Evolutionary conservation across 257 asterid genomes (phyloP).

Genomic region (Fraxinus americana): DNA sequence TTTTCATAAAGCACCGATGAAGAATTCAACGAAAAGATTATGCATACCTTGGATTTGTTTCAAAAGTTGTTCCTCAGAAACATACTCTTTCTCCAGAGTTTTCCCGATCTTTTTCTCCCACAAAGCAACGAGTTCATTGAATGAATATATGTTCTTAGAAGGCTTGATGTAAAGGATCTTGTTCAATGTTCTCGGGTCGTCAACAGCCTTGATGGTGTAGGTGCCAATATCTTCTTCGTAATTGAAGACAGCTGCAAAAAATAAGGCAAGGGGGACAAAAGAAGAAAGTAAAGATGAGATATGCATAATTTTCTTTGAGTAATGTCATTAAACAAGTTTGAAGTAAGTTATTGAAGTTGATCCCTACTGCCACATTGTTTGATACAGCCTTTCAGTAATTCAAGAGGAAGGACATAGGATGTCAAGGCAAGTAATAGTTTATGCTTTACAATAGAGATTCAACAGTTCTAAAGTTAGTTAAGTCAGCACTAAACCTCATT

Average conservation of each 20-base stretch:
- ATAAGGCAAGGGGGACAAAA: background rate
- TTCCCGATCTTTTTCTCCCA: constrained; percentile 86
- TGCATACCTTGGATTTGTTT: constrained; percentile 51
- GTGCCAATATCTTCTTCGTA: constrained; percentile 61
- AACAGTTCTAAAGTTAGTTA: background rate
- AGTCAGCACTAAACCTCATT: no score
- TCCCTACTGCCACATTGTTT: background rate
- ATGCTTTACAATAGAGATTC: background rate
- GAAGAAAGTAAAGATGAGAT: no score
- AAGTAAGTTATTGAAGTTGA: background rate
- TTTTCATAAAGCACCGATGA: background rate
- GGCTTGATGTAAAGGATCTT: constrained; percentile 63
- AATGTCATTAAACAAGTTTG: background rate
- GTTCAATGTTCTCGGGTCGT: constrained; percentile 73
- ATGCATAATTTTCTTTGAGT: no score
- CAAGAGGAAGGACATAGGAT: background rate
- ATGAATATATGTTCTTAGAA: constrained; percentile 46
- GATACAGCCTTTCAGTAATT: background rate
- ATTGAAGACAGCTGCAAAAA: constrained; percentile 55
- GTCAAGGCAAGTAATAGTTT: background rate
- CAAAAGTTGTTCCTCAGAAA: constrained; percentile 51
- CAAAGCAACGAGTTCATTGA: constrained; percentile 56
- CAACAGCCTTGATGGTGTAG: constrained; percentile 60
- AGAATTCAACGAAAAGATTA: background rate
- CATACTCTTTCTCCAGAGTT: constrained; percentile 49